Percentiles rank a stretch among this genome's conserved stretches.
phyloP scores from a whole-genome alignment of 2,329 filamentous ascomycete genomes.

The Colletotrichum cuscutae region DNA sequence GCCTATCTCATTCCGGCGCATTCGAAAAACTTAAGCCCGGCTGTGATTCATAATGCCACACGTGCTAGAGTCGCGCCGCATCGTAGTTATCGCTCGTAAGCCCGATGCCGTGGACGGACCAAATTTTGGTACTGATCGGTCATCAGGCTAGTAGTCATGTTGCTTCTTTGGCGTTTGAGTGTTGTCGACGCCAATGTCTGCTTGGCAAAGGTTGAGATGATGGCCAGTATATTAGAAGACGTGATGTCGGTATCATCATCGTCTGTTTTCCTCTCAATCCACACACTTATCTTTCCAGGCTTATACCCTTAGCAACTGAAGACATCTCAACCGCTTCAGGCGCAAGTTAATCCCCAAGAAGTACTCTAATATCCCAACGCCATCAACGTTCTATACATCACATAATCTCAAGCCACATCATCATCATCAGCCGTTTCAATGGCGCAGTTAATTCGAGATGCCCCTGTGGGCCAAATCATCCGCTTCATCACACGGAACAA shows the following conservation, averaged over 20 bases:
- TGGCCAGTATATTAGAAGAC: constrained; percentile 2
- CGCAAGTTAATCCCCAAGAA: neutral
- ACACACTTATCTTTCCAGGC: neutral
- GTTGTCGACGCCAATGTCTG: neutral
- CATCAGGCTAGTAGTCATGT: constrained; percentile 10
- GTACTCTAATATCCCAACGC: neutral
- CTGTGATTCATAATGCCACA: constrained; percentile 26
- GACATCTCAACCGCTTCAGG: neutral
- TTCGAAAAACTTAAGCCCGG: constrained; percentile 3
- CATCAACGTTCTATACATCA: no score
- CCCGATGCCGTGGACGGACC: constrained; percentile 16
- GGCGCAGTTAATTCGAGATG: constrained; percentile 58
- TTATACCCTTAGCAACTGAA: neutral
- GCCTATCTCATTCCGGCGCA: constrained; percentile 6
- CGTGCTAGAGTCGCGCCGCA: neutral
- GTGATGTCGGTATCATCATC: neutral
- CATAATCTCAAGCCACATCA: neutral
- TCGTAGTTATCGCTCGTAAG: constrained; percentile 1
- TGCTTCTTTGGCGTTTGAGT: neutral
- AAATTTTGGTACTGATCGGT: constrained; percentile 18
- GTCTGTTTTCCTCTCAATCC: neutral
- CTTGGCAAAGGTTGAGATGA: neutral
- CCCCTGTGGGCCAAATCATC: constrained; percentile 68
- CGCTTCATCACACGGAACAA: constrained; percentile 63
- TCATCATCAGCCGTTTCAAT: neutral